Percentiles rank a stretch among this genome's conserved stretches.
phyloP scores from a whole-genome alignment of 2,329 filamentous ascomycete genomes.

The Cytospora schulzeri region DNA sequence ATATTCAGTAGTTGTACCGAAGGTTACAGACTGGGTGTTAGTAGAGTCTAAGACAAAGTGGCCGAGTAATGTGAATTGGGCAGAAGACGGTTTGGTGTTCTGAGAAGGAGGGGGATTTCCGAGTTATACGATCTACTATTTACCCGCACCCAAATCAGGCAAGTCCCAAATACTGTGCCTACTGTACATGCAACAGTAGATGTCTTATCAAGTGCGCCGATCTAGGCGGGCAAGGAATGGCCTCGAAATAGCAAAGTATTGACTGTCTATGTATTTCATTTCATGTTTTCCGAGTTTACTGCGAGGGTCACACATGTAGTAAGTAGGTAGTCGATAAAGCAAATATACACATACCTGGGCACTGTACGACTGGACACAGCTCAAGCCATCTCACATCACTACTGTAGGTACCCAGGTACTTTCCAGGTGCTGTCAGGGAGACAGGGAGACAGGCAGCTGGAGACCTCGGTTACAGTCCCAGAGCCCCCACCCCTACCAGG shows the following conservation, averaged over 20 bases:
- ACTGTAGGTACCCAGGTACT: not conserved
- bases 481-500: no score
- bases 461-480: not conserved
- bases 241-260: no score
- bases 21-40: not conserved
- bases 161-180: not conserved
- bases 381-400: no score
- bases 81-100: not conserved
- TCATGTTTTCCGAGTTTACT: no score
- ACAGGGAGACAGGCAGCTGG: not conserved
- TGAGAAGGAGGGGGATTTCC: not conserved
- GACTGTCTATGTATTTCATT: not conserved
- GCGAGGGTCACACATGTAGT: no score
- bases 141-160: not conserved
- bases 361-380: no score
- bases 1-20: constrained; percentile 1
- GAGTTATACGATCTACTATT: not conserved
- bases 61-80: not conserved
- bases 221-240: no score
- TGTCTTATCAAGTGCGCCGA: not conserved
- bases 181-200: not conserved
- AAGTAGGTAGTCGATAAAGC: no score
- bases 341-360: no score
- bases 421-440: not conserved
- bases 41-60: not conserved